Base-by-base conservation (phyloP, 176 grass and related monocot genomes). In the Elaeis guineensis region DNA sequence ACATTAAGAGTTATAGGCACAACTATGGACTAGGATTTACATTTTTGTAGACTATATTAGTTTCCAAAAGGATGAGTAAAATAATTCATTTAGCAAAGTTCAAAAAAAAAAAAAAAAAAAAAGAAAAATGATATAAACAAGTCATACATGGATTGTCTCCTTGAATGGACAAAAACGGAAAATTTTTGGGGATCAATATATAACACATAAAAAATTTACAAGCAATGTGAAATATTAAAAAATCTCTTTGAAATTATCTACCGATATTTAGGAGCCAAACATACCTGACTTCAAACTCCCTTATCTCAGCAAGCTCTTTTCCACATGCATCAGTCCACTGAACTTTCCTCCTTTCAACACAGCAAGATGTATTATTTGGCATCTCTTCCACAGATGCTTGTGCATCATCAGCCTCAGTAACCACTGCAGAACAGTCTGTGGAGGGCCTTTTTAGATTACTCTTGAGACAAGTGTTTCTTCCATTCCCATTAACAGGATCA, bases 401-500 rank as follows among this genome's bases (percentile, higher is more conserved):
- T 15, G 50, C 18, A 23, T 55, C 51, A 25, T 26, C 51, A 39
- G 16, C 20, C 55, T 55, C 19, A 44, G 49, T 25, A 29, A 19
- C 25, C 18, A 54, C 32, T n/a, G 16, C 19, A 55, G 50, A 73
- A 49, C 14, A 61, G 52, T 53, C 26, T 21, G 25, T 32, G 16
- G 52, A 20, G 22, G 26, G 18, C 59, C 44, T 63, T 51, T 73
- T 73, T 19, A 71, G 67, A 59, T 89, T 97, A 65, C 65, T 92
- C 76, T 92, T 97, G 53, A 97, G 85, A 66, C 93, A 97, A 17
- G 84, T 72, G 49, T 79, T 78, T 67, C 63, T 85, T 63, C 78
- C 81, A 64, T 69, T 61, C 48, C 59, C 75, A 59, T 16, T 64
- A 54, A 69, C 50, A 9, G 48, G 64, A 67, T 51, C 63, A 74